Base-by-base conservation (phyloP, 148 eudicot genomes). In the Persicaria tinctoria region DNA sequence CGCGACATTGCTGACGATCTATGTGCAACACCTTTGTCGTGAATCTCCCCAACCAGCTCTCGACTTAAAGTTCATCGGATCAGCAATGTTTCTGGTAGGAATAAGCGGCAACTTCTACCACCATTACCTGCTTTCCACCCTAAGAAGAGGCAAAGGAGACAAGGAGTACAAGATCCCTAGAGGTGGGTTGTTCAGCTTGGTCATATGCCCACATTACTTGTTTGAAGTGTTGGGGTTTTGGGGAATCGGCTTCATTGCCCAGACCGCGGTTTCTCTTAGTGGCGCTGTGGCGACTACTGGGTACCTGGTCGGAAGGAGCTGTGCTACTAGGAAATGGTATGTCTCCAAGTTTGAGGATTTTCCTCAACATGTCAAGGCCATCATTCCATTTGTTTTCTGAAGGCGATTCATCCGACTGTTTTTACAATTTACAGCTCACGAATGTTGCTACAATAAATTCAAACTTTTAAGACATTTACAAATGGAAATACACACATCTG, bases 291-390 rank as follows among this genome's bases (percentile, higher is more conserved):
- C 87, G 13, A 78, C 84, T 0, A 38, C 79, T 13, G 17, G 75
- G 59, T 87, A 85, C 74, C 70, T 87, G 85, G 53, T 80, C 50
- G 90, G 92, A 41, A 81, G 96, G 79, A 88, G 96, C 76, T 76
- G 79, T 55, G 92, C 86, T 51, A 88, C 92, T 16, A 84, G 89
- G 75, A 72, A 84, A 59, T 90, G 96, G 96, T 87, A 90, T 79
- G 16, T 74, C 63, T 84, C 89, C 50, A 90, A 88, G 74, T 88
- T 90, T 74, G 96, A 86, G 72, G 84, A 87, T 73, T 90, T 90
- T 49, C 90, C 90, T 8, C 73, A 74, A 47, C 72, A 87, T 83
- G 77, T 78, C 77, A 87, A 84, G 84, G 85, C 82, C 68, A 60
- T 90, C n/a, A 79, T 90, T 74, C 96, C 92, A 5, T 90, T 73